These are phyloP conservation scores for Coemansia sp. DNA, from an alignment of 192 early-diverging fungal species.

Conservation along the genomic window DNA sequence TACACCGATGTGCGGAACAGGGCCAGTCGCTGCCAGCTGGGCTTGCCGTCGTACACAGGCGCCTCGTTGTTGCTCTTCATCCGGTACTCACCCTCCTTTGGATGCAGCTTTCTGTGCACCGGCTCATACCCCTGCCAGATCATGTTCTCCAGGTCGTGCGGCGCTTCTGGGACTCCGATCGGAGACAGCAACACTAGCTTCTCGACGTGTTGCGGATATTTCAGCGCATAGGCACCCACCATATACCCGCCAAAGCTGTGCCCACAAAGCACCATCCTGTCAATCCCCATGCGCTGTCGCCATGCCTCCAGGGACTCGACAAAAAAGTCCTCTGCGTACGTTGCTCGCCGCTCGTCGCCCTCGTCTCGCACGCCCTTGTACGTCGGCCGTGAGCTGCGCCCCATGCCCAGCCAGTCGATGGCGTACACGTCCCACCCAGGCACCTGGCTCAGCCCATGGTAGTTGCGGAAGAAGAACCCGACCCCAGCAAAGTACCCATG, in stretches of 20 bases:
- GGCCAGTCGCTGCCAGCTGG: slow-evolving; percentile 31
- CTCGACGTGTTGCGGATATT: slow-evolving; percentile 81
- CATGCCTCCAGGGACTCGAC: slow-evolving; percentile 87
- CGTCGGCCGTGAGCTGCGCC: slow-evolving; percentile 72
- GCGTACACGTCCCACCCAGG: slow-evolving; percentile 42
- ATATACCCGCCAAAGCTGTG: slow-evolving; percentile 91
- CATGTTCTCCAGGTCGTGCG: slow-evolving; percentile 48
- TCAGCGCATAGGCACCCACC: slow-evolving; percentile 76
- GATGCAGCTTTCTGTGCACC: slow-evolving; percentile 5
- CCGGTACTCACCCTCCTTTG: slow-evolving; percentile 3
- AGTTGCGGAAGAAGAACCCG: slow-evolving; percentile 55
- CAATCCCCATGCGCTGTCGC: slow-evolving; percentile 73
- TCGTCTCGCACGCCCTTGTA: slow-evolving; percentile 54
- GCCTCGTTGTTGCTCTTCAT: slow-evolving; percentile 18
- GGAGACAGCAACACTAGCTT: slow-evolving; percentile 87
- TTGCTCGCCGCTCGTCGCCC: slow-evolving; percentile 53
- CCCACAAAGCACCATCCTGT: slow-evolving; percentile 81
- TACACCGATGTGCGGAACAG: slow-evolving; percentile 33
- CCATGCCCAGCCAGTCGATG: slow-evolving; percentile 95
- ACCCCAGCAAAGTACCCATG: slow-evolving; percentile 54
- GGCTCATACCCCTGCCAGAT: slow-evolving; percentile 33
- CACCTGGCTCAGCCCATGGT: slow-evolving; percentile 36
- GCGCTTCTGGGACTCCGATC: slow-evolving; percentile 63
- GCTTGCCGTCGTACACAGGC: slow-evolving; percentile 28
- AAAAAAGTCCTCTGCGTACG: slow-evolving; percentile 76